Conservation (phyloP, 805 yeast genomes). For the Wickerhamomyces rabaulensis region DNA sequence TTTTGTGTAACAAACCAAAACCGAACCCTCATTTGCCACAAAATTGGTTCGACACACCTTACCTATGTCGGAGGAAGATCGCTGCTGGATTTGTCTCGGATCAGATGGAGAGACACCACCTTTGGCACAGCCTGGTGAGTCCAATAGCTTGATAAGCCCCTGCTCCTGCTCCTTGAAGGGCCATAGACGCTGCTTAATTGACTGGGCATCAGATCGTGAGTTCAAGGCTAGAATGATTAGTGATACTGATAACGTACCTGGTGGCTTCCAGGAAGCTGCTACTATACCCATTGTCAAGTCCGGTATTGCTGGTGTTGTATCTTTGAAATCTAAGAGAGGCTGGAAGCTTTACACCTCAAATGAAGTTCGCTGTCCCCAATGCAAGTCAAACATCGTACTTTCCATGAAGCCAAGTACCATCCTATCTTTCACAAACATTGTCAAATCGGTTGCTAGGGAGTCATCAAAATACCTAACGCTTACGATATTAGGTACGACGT, state of each 20-base stretch:
- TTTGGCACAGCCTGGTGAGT: constrained; percentile 21
- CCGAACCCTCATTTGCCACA: background rate
- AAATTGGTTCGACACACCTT: background rate
- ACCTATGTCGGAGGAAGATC: constrained; percentile 1
- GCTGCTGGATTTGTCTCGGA: constrained; percentile 18
- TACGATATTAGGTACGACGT: constrained; percentile 12
- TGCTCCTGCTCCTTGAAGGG: constrained; percentile 33
- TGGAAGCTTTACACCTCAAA: constrained; percentile 2
- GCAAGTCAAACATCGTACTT: constrained; percentile 27
- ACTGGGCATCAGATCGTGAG: constrained; percentile 30
- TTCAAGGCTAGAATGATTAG: constrained; percentile 1
- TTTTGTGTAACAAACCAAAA: no score
- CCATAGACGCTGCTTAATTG: constrained; percentile 32
- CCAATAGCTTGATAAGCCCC: constrained; percentile 31
- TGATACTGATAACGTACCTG: constrained; percentile 2
- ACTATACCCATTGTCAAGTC: background rate
- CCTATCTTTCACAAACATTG: constrained; percentile 9
- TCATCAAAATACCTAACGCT: constrained; percentile 2
- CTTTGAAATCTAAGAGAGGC: constrained; percentile 3
- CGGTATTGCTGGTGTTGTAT: background rate
- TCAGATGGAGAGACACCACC: constrained; percentile 12
- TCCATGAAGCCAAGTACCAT: constrained; percentile 15
- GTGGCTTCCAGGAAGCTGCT: background rate
- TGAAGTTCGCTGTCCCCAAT: constrained; percentile 32
- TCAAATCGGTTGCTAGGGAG: constrained; percentile 12